These are phyloP conservation scores for Trichoderma atroviride DNA, from an alignment of 2,329 filamentous ascomycete species.

Conservation along the genomic window DNA sequence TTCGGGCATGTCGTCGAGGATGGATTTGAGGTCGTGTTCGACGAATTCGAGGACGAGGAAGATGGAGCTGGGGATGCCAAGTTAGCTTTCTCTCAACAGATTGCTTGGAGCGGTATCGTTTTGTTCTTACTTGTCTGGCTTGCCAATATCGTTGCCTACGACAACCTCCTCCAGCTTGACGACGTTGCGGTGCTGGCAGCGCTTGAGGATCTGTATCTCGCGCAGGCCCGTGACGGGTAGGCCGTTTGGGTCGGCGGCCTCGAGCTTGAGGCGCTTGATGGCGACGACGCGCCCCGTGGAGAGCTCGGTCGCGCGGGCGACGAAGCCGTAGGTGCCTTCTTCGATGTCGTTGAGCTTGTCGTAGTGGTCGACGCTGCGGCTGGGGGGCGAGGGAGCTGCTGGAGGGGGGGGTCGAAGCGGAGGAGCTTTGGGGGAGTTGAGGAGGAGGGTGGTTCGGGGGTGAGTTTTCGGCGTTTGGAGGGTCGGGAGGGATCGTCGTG, in stretches of 20 bases:
- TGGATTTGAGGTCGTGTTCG: slow-evolving; percentile 92
- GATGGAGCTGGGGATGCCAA: slow-evolving; percentile 58
- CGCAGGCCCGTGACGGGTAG: slow-evolving; percentile 90
- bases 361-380: slow-evolving; percentile 82
- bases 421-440: slow-evolving; percentile 59
- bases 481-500: slow-evolving; percentile 49
- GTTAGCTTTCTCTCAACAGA: neutral
- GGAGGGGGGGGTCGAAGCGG: slow-evolving; percentile 61
- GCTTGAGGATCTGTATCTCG: slow-evolving; percentile 88
- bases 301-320: slow-evolving; percentile 78
- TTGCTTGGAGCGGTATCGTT: neutral
- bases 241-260: slow-evolving; percentile 70
- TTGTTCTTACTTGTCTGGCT: slow-evolving; percentile 53
- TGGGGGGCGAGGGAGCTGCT: slow-evolving; percentile 66
- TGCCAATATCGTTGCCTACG: slow-evolving; percentile 63
- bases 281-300: slow-evolving; percentile 81
- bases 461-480: slow-evolving; percentile 64
- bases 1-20: slow-evolving; percentile 92
- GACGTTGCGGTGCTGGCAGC: slow-evolving; percentile 79
- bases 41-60: slow-evolving; percentile 97
- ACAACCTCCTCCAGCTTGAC: slow-evolving; percentile 84
- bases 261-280: slow-evolving; percentile 91
- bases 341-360: slow-evolving; percentile 96
- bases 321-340: slow-evolving; percentile 94
- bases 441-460: slow-evolving; percentile 44